phyloP scores from a whole-genome alignment of 192 early-diverging fungal genomes.

The Rhizophlyctis rosea region DNA sequence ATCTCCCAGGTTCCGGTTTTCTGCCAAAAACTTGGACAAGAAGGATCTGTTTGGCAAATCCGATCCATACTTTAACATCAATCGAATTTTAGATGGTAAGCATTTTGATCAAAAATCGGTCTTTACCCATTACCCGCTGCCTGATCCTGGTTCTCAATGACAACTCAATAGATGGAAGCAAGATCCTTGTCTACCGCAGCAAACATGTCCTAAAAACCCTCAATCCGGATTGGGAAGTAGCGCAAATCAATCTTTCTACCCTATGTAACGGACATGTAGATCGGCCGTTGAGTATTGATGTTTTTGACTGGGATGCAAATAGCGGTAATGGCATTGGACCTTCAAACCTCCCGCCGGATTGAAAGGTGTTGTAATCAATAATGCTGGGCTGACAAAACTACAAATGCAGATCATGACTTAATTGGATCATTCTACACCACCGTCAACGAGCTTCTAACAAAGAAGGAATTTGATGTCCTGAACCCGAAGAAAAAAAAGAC shows the following conservation, averaged over 20 bases:
- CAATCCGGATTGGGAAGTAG: conserved; percentile 18
- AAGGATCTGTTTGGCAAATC: conserved; percentile 36
- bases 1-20: too few species aligned
- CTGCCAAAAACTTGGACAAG: conserved; percentile 14
- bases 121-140: too few species aligned
- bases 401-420: conserved; percentile 7
- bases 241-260: not conserved
- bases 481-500: conserved; percentile 5
- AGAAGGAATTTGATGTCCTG: conserved; percentile 33
- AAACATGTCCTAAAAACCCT: conserved; percentile 34
- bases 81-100: not conserved
- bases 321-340: too few species aligned
- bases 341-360: too few species aligned
- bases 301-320: not conserved
- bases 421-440: conserved; percentile 17
- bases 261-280: conserved; percentile 21
- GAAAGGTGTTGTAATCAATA: too few species aligned
- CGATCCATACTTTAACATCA: conserved; percentile 20
- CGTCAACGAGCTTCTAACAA: conserved; percentile 9
- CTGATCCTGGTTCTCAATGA: too few species aligned
- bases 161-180: conserved; percentile 26
- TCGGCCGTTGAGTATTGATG: conserved; percentile 13
- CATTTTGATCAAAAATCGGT: too few species aligned
- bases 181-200: conserved; percentile 34
- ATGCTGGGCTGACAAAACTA: too few species aligned